Base-by-base conservation (phyloP, 2,329 filamentous ascomycete genomes). In the Coniosporium tulheliwenetii region DNA sequence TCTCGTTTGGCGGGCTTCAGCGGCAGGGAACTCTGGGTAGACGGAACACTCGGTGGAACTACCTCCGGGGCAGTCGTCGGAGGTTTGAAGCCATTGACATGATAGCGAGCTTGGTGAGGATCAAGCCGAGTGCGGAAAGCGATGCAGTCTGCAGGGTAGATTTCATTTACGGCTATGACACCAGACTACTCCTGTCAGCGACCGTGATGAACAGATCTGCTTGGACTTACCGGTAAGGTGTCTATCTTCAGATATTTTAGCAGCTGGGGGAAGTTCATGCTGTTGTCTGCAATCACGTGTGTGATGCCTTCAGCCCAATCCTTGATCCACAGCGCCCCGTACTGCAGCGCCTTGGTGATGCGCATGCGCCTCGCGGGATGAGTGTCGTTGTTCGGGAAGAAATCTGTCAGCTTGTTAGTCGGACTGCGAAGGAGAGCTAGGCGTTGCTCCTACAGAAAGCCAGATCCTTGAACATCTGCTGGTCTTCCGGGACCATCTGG, bases 341-440 rank as follows among this genome's bases (percentile, higher is more conserved):
- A 78, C 50, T 85, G 77, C 39, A 75, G 70, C 0, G 82, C 79
- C 55, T 80, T 86, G 29, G 71, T 71, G 40, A 95, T 93, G 3
- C 83, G 77, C 43, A 78, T 59, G 41, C 73, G 74, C 33, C 87
- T 73, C 7, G 73, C 66, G 9, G 73, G 71, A 30, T 79, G 74
- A 37, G 81, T 70, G 46, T 89, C 80, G 47, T 85, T 75, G 48
- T 91, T 82, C 0, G 86, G 89, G 5, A 93, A 75, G 55, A 91
- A 94, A 60, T 76, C 66, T 70, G 30, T 9, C 10, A 34, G 2
- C 16, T 33, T n/a, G 19, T 31, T 16, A 30, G 38, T 45, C 15
- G 44, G 15, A 30, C 19, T 2, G 8, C 29, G n/a, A 12, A 30
- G 12, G n/a, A 35, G 16, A 41, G 15, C 15, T 2, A 30, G 16